Conservation (phyloP, 164 flowering plant species). For the Paratinospora sagittata region DNA sequence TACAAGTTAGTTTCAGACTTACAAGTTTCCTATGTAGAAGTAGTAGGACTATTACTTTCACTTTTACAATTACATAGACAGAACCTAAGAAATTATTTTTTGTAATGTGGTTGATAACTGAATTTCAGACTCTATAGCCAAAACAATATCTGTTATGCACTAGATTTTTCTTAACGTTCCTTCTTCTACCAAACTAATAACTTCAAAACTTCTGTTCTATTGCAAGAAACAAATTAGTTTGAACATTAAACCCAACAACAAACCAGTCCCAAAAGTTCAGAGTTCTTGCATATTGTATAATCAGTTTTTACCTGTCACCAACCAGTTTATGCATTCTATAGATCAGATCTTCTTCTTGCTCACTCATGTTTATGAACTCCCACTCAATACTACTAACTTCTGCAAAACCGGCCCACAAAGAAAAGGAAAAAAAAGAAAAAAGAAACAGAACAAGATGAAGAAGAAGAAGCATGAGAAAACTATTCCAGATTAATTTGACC, state of each 20-base stretch:
- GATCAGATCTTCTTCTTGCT: constrained; percentile 74
- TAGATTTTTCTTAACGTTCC: too few relatives aligned
- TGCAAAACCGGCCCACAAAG: constrained; percentile 16
- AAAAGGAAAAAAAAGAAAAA: neutral
- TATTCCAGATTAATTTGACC: neutral
- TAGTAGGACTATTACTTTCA: too few relatives aligned
- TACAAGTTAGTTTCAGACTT: too few relatives aligned
- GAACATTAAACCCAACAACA: neutral
- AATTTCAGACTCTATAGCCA: too few relatives aligned
- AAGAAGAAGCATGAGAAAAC: neutral
- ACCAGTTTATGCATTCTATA: constrained; percentile 73
- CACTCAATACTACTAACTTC: constrained; percentile 53
- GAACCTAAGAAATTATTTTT: too few relatives aligned
- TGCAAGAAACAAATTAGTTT: neutral
- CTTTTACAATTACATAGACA: too few relatives aligned
- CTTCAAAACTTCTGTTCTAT: neutral
- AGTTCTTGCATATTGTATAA: neutral
- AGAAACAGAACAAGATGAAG: neutral
- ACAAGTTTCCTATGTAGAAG: too few relatives aligned
- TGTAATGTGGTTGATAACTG: too few relatives aligned
- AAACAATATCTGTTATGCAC: neutral
- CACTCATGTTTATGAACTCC: constrained; percentile 30
- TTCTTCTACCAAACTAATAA: neutral
- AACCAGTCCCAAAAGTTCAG: neutral
- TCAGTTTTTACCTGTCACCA: constrained; percentile 53